Conservation (phyloP, 2,329 filamentous ascomycete species). For the Apiospora hydei region DNA sequence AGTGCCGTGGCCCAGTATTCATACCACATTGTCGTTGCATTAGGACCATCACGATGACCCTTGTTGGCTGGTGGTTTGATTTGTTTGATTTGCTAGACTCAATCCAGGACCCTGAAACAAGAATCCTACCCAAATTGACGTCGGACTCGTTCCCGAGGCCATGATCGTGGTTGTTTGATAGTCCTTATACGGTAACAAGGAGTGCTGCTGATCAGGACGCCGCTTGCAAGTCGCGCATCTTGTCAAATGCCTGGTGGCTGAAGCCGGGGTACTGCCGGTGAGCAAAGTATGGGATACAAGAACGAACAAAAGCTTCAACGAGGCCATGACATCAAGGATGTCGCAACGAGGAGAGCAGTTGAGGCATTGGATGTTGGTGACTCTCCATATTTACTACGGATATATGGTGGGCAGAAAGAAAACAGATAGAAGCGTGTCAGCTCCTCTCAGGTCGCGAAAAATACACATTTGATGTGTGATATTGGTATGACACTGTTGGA, state of each 20-base stretch:
- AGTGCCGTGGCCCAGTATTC: constrained; percentile 11
- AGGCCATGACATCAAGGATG: not conserved
- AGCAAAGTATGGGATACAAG: not conserved
- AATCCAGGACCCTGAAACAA: constrained; percentile 15
- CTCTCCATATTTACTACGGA: not conserved
- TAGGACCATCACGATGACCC: constrained; percentile 1
- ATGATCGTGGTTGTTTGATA: constrained; percentile 7
- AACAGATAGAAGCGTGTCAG: not conserved
- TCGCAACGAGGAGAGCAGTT: not conserved
- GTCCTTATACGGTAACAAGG: not conserved
- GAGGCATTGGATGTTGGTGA: not conserved
- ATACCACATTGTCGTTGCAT: constrained; percentile 12
- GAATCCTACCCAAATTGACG: not conserved
- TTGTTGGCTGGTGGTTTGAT: not conserved
- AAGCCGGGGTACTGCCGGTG: not conserved
- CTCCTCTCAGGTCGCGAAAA: not conserved
- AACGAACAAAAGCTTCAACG: not conserved
- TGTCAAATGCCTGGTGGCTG: not conserved
- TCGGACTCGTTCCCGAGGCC: not conserved
- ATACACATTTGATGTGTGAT: not conserved
- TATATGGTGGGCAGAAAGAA: not conserved
- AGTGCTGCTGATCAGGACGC: not conserved
- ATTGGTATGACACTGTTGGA: constrained; percentile 3
- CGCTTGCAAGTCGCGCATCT: not conserved
- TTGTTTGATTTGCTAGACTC: constrained; percentile 15